Conservation (phyloP, 495 filamentous ascomycete genomes). For the Aspergillus avenaceus region DNA sequence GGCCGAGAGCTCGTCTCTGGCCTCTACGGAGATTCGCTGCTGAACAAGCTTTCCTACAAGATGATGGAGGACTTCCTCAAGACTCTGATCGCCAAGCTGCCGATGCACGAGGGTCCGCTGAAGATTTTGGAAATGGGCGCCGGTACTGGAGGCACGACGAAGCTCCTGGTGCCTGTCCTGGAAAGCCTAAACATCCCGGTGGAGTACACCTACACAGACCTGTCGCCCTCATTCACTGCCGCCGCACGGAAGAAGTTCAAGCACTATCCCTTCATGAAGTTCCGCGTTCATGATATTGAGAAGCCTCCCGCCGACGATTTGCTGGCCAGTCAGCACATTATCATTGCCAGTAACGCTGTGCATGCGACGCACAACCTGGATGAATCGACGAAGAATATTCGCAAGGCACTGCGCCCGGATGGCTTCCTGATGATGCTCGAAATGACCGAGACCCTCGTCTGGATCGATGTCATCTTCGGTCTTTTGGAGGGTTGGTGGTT, state of each 20-base stretch:
- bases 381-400: constrained; percentile 19
- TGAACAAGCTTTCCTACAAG: constrained; percentile 31
- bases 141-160: constrained; percentile 39
- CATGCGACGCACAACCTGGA: constrained; percentile 40
- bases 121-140: constrained; percentile 42
- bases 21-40: constrained; percentile 35
- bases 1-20: constrained; percentile 38
- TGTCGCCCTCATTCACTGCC: constrained; percentile 36
- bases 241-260: constrained; percentile 26
- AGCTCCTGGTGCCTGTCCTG: constrained; percentile 24
- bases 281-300: constrained; percentile 37
- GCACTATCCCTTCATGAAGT: constrained; percentile 38
- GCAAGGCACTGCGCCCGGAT: constrained; percentile 23
- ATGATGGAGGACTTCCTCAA: constrained; percentile 37
- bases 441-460: constrained; percentile 28
- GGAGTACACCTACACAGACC: constrained; percentile 45
- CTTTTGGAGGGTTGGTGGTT: constrained; percentile 52
- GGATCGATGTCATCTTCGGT: constrained; percentile 45
- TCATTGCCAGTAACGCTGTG: constrained; percentile 40
- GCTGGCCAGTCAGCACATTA: constrained; percentile 29
- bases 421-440: constrained; percentile 35
- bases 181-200: constrained; percentile 27
- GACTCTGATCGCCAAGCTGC: constrained; percentile 20
- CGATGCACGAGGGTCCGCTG: constrained; percentile 11
- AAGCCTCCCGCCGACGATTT: constrained; percentile 25